phyloP scores from a whole-genome alignment of 2,329 filamentous ascomycete species.

The Penicillium sp. region DNA sequence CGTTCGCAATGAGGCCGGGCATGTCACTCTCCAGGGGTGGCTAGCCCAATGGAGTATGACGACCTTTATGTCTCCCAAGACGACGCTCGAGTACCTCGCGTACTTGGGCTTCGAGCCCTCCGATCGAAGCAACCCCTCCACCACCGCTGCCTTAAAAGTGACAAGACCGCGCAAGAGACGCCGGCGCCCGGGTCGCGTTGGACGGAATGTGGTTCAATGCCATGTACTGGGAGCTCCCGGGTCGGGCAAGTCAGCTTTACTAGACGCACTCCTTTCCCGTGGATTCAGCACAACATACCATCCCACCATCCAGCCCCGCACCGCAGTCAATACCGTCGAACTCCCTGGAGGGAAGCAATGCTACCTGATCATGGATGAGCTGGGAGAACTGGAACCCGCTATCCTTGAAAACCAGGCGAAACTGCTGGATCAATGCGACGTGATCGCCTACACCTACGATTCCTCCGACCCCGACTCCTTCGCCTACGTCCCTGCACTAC shows the following conservation, averaged over 20 bases:
- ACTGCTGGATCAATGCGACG: slow-evolving; percentile 79
- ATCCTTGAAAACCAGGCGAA: slow-evolving; percentile 89
- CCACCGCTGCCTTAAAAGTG: slow-evolving; percentile 81
- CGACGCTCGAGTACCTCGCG: slow-evolving; percentile 90
- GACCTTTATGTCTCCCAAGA: slow-evolving; percentile 92
- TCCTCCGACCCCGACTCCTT: slow-evolving; percentile 96
- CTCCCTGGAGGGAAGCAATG: slow-evolving; percentile 94
- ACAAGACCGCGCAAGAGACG: slow-evolving; percentile 88
- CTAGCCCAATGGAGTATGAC: slow-evolving; percentile 99
- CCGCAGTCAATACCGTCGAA: slow-evolving; percentile 94
- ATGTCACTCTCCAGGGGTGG: slow-evolving; percentile 97
- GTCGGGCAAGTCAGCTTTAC: slow-evolving; percentile 84
- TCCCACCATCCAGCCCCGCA: slow-evolving; percentile 90
- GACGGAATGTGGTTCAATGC: slow-evolving; percentile 90
- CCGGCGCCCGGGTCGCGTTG: slow-evolving; percentile 76
- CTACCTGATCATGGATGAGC: slow-evolving; percentile 91
- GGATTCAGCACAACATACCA: slow-evolving; percentile 81
- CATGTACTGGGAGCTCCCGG: slow-evolving; percentile 83
- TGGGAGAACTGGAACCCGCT: slow-evolving; percentile 91
- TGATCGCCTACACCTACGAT: slow-evolving; percentile 94
- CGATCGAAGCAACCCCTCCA: slow-evolving; percentile 67
- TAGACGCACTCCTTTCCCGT: slow-evolving; percentile 87
- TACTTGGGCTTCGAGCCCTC: slow-evolving; percentile 90
- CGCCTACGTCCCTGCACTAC: slow-evolving; percentile 79
- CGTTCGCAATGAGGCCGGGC: slow-evolving; percentile 88